These are phyloP conservation scores for Sarocladium kiliense DNA, from an alignment of 2,329 filamentous ascomycete species.

Conservation along the genomic window DNA sequence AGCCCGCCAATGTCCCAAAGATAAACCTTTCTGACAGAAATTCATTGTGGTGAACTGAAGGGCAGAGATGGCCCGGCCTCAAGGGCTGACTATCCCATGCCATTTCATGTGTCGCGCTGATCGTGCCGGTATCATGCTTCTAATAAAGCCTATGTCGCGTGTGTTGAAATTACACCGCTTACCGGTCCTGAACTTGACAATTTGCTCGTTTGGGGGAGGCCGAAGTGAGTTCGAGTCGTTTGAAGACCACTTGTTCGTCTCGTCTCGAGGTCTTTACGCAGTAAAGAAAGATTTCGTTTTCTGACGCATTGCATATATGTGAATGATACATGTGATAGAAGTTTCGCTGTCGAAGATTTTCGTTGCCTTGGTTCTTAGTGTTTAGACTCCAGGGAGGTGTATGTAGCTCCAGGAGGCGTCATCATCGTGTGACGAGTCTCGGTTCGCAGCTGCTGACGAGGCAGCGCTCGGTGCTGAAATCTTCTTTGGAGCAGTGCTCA, in stretches of 20 bases:
- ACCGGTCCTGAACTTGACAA: constrained; percentile 1
- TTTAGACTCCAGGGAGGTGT: constrained; percentile 29
- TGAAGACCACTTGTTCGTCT: neutral
- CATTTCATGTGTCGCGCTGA: neutral
- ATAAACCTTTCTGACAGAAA: too few species aligned
- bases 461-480: constrained; percentile 23
- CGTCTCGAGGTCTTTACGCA: neutral
- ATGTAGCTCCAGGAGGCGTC: constrained; percentile 30
- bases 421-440: constrained; percentile 16
- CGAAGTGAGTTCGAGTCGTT: neutral
- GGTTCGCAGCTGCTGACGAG: constrained; percentile 11
- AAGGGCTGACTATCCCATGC: too few species aligned
- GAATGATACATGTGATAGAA: neutral
- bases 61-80: too few species aligned
- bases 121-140: constrained; percentile 11
- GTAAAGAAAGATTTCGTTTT: constrained; percentile 2
- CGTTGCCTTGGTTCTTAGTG: neutral
- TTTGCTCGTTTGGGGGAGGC: neutral
- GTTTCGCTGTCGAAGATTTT: neutral
- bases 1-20: too few species aligned
- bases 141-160: constrained; percentile 13
- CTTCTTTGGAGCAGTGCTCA: constrained; percentile 16
- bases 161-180: constrained; percentile 5
- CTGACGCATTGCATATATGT: neutral
- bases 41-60: too few species aligned